Evolutionary conservation across 495 filamentous ascomycete genomes (phyloP).

Genomic region (Astrocystis sublimbata): DNA sequence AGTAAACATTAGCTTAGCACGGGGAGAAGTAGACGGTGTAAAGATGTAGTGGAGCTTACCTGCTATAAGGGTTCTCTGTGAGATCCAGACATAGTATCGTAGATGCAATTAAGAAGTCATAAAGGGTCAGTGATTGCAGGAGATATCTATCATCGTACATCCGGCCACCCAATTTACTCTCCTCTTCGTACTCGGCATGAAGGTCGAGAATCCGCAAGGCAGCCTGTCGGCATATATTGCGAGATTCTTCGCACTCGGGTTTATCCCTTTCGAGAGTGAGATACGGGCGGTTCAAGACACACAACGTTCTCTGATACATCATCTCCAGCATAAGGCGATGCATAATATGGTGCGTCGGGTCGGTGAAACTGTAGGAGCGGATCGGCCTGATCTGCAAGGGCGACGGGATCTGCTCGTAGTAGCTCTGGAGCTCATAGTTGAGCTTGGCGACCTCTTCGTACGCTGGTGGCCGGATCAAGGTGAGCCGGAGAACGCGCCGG

Average conservation of each 20-base stretch:
- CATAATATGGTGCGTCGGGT: slow-evolving; percentile 37
- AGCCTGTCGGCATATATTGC: slow-evolving; percentile 43
- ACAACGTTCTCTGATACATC: slow-evolving; percentile 42
- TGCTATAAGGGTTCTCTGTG: slow-evolving; percentile 35
- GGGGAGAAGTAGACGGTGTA: neutral
- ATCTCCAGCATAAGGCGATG: slow-evolving; percentile 40
- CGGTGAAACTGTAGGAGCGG: slow-evolving; percentile 36
- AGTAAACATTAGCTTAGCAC: slow-evolving; percentile 8
- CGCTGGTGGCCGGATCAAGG: slow-evolving; percentile 30
- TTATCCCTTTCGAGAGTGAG: slow-evolving; percentile 36
- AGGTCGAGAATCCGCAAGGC: slow-evolving; percentile 40
- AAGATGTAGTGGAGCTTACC: slow-evolving; percentile 13
- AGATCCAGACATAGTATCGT: slow-evolving; percentile 46
- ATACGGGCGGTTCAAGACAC: slow-evolving; percentile 46
- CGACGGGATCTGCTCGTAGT: slow-evolving; percentile 31
- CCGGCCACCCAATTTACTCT: slow-evolving; percentile 38
- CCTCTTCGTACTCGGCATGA: slow-evolving; percentile 40
- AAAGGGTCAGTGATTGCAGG: slow-evolving; percentile 38
- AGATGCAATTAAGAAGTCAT: slow-evolving; percentile 46
- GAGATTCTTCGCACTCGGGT: slow-evolving; percentile 30
- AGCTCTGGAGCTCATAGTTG: slow-evolving; percentile 37
- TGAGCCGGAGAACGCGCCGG: slow-evolving; percentile 39
- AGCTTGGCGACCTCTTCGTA: slow-evolving; percentile 39
- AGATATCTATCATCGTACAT: slow-evolving; percentile 43
- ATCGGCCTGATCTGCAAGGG: slow-evolving; percentile 33